phyloP scores from a whole-genome alignment of 106 monocot species.

The Acorus calamus region DNA sequence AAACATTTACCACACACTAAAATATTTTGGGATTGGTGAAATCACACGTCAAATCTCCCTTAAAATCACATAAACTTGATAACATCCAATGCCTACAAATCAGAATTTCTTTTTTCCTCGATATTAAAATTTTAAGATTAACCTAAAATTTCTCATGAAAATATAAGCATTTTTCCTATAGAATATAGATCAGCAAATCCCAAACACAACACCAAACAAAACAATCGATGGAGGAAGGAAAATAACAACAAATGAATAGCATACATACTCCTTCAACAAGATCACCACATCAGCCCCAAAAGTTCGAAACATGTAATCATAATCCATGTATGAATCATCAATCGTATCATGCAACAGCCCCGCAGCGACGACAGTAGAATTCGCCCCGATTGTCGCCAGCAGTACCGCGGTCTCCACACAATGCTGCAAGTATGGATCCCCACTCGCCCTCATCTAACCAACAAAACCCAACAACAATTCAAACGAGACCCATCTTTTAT shows the following conservation, averaged over 20 bases:
- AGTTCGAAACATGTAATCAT: slow-evolving; percentile 42
- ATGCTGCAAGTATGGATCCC: slow-evolving; percentile 89
- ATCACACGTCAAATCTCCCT: no score
- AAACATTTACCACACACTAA: no score
- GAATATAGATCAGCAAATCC: background rate
- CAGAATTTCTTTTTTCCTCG: no score
- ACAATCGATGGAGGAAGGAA: background rate
- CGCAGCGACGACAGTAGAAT: slow-evolving; percentile 75
- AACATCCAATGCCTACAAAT: no score
- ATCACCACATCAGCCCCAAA: slow-evolving; percentile 80
- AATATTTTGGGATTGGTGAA: no score
- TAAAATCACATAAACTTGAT: no score
- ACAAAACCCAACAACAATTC: background rate
- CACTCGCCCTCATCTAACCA: slow-evolving; percentile 67
- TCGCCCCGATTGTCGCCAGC: slow-evolving; percentile 72
- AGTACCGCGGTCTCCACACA: slow-evolving; percentile 91
- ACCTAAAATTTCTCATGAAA: no score
- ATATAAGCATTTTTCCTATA: no score
- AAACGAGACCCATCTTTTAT: background rate
- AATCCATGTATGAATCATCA: slow-evolving; percentile 85
- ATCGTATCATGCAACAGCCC: slow-evolving; percentile 90
- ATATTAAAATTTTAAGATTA: no score
- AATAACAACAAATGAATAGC: background rate
- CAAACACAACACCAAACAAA: background rate
- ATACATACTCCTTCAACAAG: slow-evolving; percentile 77